Base-by-base conservation (phyloP, 1,139 yeast genomes). In the Yamadazyma sp. region DNA sequence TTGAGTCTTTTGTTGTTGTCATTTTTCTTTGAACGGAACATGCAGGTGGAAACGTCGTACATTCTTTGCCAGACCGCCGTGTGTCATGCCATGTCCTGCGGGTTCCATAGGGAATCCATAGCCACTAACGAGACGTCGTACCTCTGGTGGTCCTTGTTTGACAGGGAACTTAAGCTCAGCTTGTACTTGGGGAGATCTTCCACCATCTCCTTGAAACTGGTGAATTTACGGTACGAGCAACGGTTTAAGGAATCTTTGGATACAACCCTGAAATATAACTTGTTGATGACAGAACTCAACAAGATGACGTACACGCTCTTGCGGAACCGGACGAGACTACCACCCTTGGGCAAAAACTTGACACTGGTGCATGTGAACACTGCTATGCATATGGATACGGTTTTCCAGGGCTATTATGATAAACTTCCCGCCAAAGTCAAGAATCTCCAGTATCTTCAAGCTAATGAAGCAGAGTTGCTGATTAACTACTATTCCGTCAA, bases 41-140 rank as follows among this genome's bases (percentile, higher is more conserved):
- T 63, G 47, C 67, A 67, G 31, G 57, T 75, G 39, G 78, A 73
- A 41, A 63, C 71, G 31, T 68, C 73, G 0, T 73, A 70, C 59
- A 64, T 71, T 39, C 45, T 73, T 32, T 26, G 47, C 13, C 70
- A 73, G 26, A 44, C 69, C 28, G 76, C 76, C 9, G 59, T 66
- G 3, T 54, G 73, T 37, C 78, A 71, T 47, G 67, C 73, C 0
- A 59, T 65, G 29, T 59, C 75, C n/a, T 50, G 72, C 14, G 78
- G 78, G 1, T 50, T 70, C 3, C 73, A 70, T 41, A 54, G 71
- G 38, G 62, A 60, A 32, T 48, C 57, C 1, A 59, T 65, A 18
- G 61, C 62, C 10, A 39, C 38, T 11, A 38, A 41, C 5, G 51
- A 47, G 28, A 39, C 49, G 23, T 40, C 39, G 21, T 34, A 38